These are phyloP conservation scores for Termitomyces sp. DNA, from an alignment of 768 basidiomycete genomes.

Conservation along the genomic window DNA sequence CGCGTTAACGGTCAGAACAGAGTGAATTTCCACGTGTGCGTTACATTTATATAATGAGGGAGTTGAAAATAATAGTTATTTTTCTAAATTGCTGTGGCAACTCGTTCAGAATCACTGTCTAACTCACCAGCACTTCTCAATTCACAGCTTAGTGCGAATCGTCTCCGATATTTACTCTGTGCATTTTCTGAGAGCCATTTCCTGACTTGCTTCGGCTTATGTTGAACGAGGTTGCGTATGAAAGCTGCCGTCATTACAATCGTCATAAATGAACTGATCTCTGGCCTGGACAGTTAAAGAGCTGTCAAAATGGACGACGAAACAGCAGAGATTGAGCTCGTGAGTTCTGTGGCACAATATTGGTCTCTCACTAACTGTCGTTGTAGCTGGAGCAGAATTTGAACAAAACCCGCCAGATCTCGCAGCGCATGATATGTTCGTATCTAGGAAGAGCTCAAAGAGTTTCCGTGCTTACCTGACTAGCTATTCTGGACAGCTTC, in stretches of 20 bases:
- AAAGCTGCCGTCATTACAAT: neutral
- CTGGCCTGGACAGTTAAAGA: neutral
- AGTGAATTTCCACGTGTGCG: too few species aligned
- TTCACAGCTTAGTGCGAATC: neutral
- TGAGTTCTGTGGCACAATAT: slow-evolving; percentile 18
- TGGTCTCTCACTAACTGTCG: neutral
- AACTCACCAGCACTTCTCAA: neutral
- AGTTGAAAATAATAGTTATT: neutral
- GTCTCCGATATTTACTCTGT: neutral
- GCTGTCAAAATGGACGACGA: slow-evolving; percentile 50
- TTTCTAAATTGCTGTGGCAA: too few species aligned
- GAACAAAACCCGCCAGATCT: slow-evolving; percentile 81
- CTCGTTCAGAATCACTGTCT: too few species aligned
- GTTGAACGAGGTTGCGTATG: neutral
- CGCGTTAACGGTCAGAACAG: too few species aligned
- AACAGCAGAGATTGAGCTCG: slow-evolving; percentile 73
- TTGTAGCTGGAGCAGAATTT: slow-evolving; percentile 83
- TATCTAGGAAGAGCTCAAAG: neutral
- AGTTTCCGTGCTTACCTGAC: slow-evolving; percentile 25
- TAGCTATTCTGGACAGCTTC: slow-evolving; percentile 82
- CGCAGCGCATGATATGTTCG: slow-evolving; percentile 83
- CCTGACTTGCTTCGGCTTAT: neutral
- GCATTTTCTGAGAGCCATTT: neutral
- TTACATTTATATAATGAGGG: too few species aligned
- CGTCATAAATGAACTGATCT: neutral